These are phyloP conservation scores for Blastocystis sp. DNA, from an alignment of 352 stramenopile species.

Conservation along the genomic window DNA sequence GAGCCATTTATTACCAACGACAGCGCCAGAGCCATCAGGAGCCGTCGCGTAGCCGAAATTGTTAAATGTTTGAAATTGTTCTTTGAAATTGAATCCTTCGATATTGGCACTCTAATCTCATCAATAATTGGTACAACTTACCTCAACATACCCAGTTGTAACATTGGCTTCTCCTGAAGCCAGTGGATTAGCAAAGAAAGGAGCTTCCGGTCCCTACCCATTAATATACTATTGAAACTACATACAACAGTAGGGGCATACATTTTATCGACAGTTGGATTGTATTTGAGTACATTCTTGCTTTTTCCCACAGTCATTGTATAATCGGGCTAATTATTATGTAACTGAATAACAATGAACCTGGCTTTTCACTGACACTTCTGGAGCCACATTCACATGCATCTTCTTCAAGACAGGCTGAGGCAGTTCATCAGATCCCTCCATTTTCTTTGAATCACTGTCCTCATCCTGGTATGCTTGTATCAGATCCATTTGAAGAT, in stretches of 20 bases:
- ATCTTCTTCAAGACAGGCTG: constrained; percentile 51
- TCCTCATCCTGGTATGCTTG: constrained; percentile 56
- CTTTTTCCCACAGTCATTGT: background rate
- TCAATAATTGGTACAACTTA: background rate
- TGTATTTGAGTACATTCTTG: constrained; percentile 51
- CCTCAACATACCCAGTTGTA: constrained; percentile 53
- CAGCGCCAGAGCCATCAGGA: constrained; percentile 18
- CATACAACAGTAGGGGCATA: constrained; percentile 12
- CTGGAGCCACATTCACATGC: constrained; percentile 32
- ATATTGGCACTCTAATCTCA: constrained; percentile 19
- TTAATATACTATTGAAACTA: background rate
- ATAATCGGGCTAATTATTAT: background rate
- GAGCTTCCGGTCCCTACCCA: constrained; percentile 50
- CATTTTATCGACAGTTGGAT: constrained; percentile 40
- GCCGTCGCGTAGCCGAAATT: constrained; percentile 53
- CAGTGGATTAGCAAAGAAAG: constrained; percentile 28
- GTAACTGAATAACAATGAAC: background rate
- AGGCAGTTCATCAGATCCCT: background rate
- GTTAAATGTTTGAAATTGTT: constrained; percentile 59
- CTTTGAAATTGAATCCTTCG: constrained; percentile 61
- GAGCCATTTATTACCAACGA: constrained; percentile 57
- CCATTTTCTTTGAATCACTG: background rate
- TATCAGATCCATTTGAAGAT: constrained; percentile 55
- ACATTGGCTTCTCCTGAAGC: constrained; percentile 49
- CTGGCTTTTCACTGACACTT: background rate